A percentile compares a stretch with the other conserved stretches of the same genome.
Conservation (phyloP, 495 filamentous ascomycete genomes). For the Trichoderma parareesei region DNA sequence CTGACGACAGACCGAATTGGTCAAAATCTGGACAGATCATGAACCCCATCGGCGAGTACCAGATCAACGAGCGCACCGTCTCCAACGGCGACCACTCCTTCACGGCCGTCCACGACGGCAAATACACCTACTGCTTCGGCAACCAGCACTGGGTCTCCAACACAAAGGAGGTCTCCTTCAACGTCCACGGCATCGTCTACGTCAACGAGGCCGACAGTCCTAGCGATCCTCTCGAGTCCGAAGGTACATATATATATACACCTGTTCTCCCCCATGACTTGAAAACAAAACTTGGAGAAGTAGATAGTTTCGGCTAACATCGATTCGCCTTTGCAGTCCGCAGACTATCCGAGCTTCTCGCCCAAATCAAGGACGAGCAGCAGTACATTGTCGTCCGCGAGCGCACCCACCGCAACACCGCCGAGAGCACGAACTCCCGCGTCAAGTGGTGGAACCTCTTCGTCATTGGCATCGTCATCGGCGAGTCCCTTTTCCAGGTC, state of each 20-base stretch:
- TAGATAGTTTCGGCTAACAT: conserved; percentile 1
- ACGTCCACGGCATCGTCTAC: conserved; percentile 97
- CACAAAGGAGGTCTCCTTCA: conserved; percentile 96
- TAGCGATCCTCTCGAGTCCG: conserved; percentile 81
- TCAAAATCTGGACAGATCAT: conserved; percentile 54
- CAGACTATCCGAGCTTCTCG: conserved; percentile 72
- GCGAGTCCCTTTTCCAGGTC: conserved; percentile 93
- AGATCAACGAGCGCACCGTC: conserved; percentile 66
- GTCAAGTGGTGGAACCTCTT: conserved; percentile 99
- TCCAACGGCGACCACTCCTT: conserved; percentile 93
- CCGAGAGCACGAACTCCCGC: conserved; percentile 91
- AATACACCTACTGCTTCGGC: conserved; percentile 95
- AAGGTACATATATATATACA: conserved; percentile 46
- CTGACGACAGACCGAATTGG: not conserved
- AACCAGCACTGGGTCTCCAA: conserved; percentile 91
- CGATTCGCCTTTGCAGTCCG: conserved; percentile 51
- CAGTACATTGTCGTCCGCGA: conserved; percentile 94
- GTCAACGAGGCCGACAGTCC: conserved; percentile 79
- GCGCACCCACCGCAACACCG: conserved; percentile 92
- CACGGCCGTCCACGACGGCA: conserved; percentile 73
- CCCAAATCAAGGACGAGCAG: conserved; percentile 94
- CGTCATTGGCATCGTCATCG: conserved; percentile 81
- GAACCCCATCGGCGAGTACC: conserved; percentile 64
- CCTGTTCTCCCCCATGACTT: too few species aligned
- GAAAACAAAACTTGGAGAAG: too few species aligned